Conservation (phyloP, 2,329 filamentous ascomycete genomes). For the Hysterium pulicare region DNA sequence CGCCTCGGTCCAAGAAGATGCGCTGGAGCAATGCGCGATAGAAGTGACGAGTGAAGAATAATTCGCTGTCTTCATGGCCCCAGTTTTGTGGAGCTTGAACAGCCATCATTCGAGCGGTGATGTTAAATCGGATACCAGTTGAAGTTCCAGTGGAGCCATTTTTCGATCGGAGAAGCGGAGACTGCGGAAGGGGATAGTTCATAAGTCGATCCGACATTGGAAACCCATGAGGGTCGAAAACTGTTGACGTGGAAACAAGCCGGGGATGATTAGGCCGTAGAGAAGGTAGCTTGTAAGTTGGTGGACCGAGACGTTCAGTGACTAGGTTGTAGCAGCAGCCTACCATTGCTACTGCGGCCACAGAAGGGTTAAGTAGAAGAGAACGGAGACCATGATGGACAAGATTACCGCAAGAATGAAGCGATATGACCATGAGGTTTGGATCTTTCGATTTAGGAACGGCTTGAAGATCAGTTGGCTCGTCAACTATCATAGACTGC, state of each 20-base stretch:
- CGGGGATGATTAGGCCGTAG: conserved; percentile 72
- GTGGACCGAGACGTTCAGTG: conserved; percentile 82
- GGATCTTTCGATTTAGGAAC: conserved; percentile 30
- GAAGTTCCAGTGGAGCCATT: neutral
- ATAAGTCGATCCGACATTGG: conserved; percentile 77
- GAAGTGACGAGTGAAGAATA: conserved; percentile 90
- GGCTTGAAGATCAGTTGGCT: conserved; percentile 22
- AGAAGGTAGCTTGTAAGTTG: conserved; percentile 78
- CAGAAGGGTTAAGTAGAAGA: conserved; percentile 75
- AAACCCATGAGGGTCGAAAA: conserved; percentile 86
- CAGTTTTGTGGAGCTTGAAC: conserved; percentile 94
- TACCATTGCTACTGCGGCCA: conserved; percentile 89
- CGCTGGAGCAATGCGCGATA: conserved; percentile 87
- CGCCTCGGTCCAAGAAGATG: conserved; percentile 81
- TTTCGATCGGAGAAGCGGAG: conserved; percentile 7
- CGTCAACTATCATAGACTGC: conserved; percentile 17
- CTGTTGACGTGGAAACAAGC: conserved; percentile 63
- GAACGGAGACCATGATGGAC: conserved; percentile 90
- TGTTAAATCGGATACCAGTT: conserved; percentile 76
- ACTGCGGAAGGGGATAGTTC: conserved; percentile 39
- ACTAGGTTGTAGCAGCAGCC: conserved; percentile 98
- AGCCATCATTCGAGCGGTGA: conserved; percentile 97
- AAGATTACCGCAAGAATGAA: conserved; percentile 97
- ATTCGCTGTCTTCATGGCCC: conserved; percentile 74
- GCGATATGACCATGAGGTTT: conserved; percentile 80